Conservation (phyloP, 1,284 basidiomycete genomes). For the Vanrija sp. region DNA sequence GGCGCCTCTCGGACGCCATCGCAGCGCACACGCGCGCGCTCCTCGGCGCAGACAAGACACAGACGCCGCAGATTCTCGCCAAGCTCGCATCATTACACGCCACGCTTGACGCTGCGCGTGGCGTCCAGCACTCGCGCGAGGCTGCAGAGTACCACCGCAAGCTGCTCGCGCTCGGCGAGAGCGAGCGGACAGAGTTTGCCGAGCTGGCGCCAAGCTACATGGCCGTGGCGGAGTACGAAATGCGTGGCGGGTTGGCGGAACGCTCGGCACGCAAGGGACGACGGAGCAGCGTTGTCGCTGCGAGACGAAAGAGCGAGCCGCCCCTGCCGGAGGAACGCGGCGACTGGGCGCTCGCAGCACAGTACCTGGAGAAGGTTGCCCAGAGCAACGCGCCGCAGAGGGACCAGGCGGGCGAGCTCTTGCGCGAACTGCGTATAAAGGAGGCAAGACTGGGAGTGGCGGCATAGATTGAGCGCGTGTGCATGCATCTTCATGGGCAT, state of each 20-base stretch:
- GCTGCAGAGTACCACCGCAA: conserved; percentile 35
- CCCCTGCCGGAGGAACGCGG: conserved; percentile 36
- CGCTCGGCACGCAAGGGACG: background rate
- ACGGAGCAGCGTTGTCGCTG: background rate
- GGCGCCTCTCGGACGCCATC: conserved; percentile 75
- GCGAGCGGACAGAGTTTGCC: conserved; percentile 57
- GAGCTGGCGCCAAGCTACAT: conserved; percentile 76
- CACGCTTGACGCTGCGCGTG: conserved; percentile 15
- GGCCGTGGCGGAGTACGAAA: conserved; percentile 72
- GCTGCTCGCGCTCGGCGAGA: conserved; percentile 70
- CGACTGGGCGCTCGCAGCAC: conserved; percentile 42
- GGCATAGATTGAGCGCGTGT: too few relatives aligned
- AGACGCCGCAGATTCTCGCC: conserved; percentile 64
- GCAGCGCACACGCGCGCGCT: conserved; percentile 84
- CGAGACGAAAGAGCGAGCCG: conserved; percentile 52
- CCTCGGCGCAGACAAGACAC: conserved; percentile 73
- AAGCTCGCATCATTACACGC: conserved; percentile 71
- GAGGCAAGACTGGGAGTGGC: conserved; percentile 24
- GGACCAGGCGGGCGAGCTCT: conserved; percentile 37
- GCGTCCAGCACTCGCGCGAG: conserved; percentile 8
- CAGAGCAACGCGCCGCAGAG: conserved; percentile 53
- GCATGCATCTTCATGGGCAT: background rate
- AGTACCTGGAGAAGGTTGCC: conserved; percentile 66
- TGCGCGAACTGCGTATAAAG: conserved; percentile 32
- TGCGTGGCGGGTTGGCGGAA: conserved; percentile 49